Evolutionary conservation across 1,284 basidiomycete genomes (phyloP).

Genomic region (Fomitopsis palustris): DNA sequence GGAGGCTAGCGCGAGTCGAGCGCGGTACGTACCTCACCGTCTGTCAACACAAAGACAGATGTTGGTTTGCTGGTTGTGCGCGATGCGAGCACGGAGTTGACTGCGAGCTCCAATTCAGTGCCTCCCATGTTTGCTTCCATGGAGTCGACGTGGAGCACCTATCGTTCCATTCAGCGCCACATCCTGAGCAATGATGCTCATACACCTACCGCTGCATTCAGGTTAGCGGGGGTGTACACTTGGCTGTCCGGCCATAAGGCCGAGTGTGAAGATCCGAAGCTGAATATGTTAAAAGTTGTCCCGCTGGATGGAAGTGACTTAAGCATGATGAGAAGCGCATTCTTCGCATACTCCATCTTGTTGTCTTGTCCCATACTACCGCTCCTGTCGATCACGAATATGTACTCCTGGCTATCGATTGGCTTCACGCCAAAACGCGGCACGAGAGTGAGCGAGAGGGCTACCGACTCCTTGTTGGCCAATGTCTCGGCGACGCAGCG

Average conservation of each 20-base stretch:
- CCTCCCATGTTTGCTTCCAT: conserved; percentile 44
- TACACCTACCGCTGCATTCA: background rate
- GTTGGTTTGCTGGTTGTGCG: conserved; percentile 35
- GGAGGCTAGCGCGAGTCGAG: background rate
- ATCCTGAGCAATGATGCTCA: background rate
- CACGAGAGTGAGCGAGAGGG: conserved; percentile 37
- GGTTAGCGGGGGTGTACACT: conserved; percentile 28
- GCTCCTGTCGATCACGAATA: conserved; percentile 45
- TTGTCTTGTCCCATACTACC: conserved; percentile 38
- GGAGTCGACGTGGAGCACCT: conserved; percentile 28
- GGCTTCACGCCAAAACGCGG: conserved; percentile 43
- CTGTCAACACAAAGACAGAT: conserved; percentile 51
- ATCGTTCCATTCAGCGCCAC: no score
- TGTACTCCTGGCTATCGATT: conserved; percentile 38
- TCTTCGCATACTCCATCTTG: conserved; percentile 38
- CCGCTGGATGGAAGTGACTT: conserved; percentile 35
- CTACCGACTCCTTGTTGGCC: conserved; percentile 36
- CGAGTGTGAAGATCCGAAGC: conserved; percentile 37
- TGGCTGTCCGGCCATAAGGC: conserved; percentile 35
- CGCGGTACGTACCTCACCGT: conserved; percentile 37
- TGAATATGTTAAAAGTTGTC: conserved; percentile 48
- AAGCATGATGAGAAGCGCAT: conserved; percentile 37
- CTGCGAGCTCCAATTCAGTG: conserved; percentile 42
- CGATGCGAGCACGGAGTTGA: conserved; percentile 30
- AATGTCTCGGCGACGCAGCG: conserved; percentile 53